Percentiles rank a stretch among this genome's conserved stretches.
Evolutionary conservation across 768 basidiomycete genomes (phyloP).

Genomic region (Fistulinella prunicolor): DNA sequence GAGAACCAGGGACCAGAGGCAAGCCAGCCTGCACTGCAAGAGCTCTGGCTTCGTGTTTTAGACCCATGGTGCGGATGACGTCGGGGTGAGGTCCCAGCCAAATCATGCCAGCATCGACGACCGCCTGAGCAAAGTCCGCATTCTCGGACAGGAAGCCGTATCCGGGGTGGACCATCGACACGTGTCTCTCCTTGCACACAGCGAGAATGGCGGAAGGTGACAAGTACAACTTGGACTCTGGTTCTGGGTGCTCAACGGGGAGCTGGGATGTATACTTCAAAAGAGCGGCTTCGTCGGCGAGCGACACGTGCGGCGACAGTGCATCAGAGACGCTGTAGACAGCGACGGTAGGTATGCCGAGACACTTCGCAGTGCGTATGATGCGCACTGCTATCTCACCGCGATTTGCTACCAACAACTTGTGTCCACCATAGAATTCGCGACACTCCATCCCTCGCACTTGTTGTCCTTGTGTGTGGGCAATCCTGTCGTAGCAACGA

Average conservation of each 20-base stretch:
- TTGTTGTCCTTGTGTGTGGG: no score
- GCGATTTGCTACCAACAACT: constrained; percentile 64
- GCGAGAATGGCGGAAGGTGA: constrained; percentile 37
- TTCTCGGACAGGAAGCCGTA: constrained; percentile 70
- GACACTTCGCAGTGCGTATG: constrained; percentile 50
- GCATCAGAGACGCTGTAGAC: constrained; percentile 60
- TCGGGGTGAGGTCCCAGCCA: constrained; percentile 57
- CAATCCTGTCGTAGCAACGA: no score
- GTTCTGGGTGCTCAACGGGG: constrained; percentile 1
- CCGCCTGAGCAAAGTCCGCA: constrained; percentile 47
- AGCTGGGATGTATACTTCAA: constrained; percentile 24
- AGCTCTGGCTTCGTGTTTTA: constrained; percentile 56
- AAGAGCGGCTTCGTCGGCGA: constrained; percentile 49
- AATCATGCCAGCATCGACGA: constrained; percentile 47
- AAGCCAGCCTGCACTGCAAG: constrained; percentile 48
- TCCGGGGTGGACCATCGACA: constrained; percentile 58
- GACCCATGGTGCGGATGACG: constrained; percentile 52
- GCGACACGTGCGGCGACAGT: constrained; percentile 52
- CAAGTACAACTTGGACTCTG: constrained; percentile 48
- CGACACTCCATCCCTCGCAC: constrained; percentile 10
- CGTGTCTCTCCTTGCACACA: constrained; percentile 39
- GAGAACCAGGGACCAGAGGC: constrained; percentile 55
- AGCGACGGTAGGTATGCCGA: constrained; percentile 53
- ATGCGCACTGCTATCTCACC: constrained; percentile 71
- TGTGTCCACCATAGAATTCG: constrained; percentile 34